These are phyloP conservation scores for Aspergillus candidus DNA, from an alignment of 2,329 filamentous ascomycete species.

Conservation along the genomic window DNA sequence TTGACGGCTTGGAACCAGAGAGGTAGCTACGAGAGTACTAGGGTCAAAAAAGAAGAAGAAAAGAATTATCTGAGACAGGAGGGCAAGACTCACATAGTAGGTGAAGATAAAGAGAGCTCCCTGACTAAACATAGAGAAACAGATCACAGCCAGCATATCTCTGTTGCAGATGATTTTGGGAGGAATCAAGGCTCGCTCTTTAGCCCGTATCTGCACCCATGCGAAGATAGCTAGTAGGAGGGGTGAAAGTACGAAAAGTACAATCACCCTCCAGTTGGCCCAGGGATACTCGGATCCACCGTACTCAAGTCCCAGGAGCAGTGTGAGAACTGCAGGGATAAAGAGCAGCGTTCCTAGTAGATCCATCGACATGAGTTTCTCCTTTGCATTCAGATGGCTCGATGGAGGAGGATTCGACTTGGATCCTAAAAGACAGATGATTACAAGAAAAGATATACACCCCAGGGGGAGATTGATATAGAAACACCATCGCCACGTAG, in stretches of 20 bases:
- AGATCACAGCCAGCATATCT: slow-evolving; percentile 2
- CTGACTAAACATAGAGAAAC: slow-evolving; percentile 2
- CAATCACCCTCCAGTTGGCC: slow-evolving; percentile 34
- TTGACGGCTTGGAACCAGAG: slow-evolving; percentile 27
- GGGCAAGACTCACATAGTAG: slow-evolving; percentile 17
- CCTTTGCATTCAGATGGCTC: slow-evolving; percentile 18
- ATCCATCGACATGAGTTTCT: slow-evolving; percentile 27
- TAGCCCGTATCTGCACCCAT: background rate
- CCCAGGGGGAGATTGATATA: slow-evolving; percentile 40
- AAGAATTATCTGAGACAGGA: too few species aligned
- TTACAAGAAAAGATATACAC: slow-evolving; percentile 36
- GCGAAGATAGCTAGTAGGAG: slow-evolving; percentile 23
- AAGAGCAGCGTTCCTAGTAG: slow-evolving; percentile 29
- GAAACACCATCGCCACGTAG: slow-evolving; percentile 21
- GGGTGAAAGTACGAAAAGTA: slow-evolving; percentile 39
- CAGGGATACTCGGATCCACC: slow-evolving; percentile 35
- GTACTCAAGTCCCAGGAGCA: slow-evolving; percentile 21
- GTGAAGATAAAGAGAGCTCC: background rate
- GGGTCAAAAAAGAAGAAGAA: background rate
- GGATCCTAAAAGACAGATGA: slow-evolving; percentile 44
- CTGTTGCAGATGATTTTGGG: background rate
- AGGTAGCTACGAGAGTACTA: background rate
- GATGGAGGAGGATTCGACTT: slow-evolving; percentile 19
- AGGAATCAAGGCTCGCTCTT: slow-evolving; percentile 3
- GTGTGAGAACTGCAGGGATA: slow-evolving; percentile 3